phyloP scores from a whole-genome alignment of 768 basidiomycete genomes.

The Paxillus involutus region DNA sequence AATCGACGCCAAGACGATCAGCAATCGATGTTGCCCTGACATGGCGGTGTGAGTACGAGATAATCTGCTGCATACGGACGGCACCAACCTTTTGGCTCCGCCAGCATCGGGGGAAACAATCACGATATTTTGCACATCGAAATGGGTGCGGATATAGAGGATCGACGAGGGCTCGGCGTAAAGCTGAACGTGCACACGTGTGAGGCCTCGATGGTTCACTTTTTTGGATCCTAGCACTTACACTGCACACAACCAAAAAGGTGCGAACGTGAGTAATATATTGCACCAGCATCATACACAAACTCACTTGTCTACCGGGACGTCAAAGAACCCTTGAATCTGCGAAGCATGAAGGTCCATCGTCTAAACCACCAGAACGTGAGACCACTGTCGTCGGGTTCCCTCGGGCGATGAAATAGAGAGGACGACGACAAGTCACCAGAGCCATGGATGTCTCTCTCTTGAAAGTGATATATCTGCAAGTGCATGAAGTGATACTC shows the following conservation, averaged over 20 bases:
- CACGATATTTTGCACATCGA: conserved; percentile 80
- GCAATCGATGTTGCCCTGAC: conserved; percentile 94
- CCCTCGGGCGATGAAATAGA: not conserved
- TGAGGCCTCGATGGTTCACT: conserved; percentile 19
- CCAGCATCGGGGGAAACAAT: conserved; percentile 99
- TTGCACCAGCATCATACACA: not conserved
- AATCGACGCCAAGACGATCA: conserved; percentile 93
- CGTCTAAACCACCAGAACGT: conserved; percentile 51
- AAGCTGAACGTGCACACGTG: conserved; percentile 48
- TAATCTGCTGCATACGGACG: not conserved
- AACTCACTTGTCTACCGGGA: conserved; percentile 98
- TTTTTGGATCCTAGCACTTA: conserved; percentile 36
- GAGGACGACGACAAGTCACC: not conserved
- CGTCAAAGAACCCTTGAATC: conserved; percentile 99
- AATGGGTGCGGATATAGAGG: conserved; percentile 91
- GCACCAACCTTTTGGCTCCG: conserved; percentile 86
- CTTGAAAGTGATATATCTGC: not conserved
- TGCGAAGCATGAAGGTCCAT: conserved; percentile 99
- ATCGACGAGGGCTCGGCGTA: conserved; percentile 96
- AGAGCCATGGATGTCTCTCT: not conserved
- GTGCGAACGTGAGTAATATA: conserved; percentile 13
- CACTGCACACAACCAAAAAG: conserved; percentile 34
- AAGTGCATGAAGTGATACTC: conserved; percentile 34
- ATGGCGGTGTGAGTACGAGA: conserved; percentile 14
- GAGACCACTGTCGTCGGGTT: conserved; percentile 2